phyloP scores from a whole-genome alignment of 768 basidiomycete species.

The Pleurotus ostreatus region DNA sequence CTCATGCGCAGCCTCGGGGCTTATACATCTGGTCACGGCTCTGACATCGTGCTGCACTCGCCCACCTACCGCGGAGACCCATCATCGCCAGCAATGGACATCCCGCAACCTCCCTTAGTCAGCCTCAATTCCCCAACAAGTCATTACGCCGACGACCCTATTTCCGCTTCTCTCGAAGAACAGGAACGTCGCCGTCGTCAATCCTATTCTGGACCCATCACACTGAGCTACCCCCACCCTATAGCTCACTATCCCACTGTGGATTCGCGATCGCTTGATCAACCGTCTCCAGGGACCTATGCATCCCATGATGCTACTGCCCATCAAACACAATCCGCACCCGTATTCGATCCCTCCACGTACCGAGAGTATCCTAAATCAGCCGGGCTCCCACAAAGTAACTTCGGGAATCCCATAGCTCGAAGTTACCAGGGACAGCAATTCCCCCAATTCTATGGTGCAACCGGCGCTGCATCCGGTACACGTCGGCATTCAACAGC shows the following conservation, averaged over 20 bases:
- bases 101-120: conserved; percentile 35
- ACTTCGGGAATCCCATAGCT: background rate
- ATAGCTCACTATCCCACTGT: conserved; percentile 9
- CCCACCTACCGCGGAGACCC: conserved; percentile 28
- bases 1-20: conserved; percentile 45
- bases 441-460: background rate
- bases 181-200: conserved; percentile 20
- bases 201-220: conserved; percentile 23
- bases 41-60: conserved; percentile 31
- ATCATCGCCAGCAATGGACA: conserved; percentile 29
- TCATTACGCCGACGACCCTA: conserved; percentile 21
- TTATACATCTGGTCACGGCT: conserved; percentile 17
- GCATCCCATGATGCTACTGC: conserved; percentile 3
- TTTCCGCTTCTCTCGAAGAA: conserved; percentile 15
- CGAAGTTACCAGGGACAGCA: background rate
- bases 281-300: conserved; percentile 4
- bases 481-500: conserved; percentile 14
- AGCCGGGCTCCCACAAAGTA: background rate
- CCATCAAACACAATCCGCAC: conserved; percentile 10
- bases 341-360: background rate
- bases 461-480: background rate
- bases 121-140: conserved; percentile 23
- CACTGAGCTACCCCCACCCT: conserved; percentile 15
- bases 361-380: conserved; percentile 7
- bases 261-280: conserved; percentile 3